Conservation (phyloP, 2,329 filamentous ascomycete species). For the Pezicula neosporulosa region DNA sequence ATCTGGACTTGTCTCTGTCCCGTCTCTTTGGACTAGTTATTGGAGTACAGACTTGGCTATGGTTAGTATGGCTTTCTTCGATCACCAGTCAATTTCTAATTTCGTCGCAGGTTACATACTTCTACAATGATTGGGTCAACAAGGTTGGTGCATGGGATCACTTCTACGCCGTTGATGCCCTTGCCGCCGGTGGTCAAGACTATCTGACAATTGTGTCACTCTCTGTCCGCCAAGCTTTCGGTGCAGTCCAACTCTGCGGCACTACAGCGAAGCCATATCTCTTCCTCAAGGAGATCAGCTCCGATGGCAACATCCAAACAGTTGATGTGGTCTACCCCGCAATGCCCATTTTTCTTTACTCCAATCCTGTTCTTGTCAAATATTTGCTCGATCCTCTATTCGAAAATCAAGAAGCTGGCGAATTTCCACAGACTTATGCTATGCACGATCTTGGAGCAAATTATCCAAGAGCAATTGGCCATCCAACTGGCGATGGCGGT, state of each 20-base stretch:
- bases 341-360: constrained; percentile 78
- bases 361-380: constrained; percentile 61
- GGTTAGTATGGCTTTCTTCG: constrained; percentile 24
- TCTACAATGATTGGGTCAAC: constrained; percentile 66
- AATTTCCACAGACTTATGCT: constrained; percentile 64
- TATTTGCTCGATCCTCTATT: constrained; percentile 61
- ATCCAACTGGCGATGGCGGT: constrained; percentile 31
- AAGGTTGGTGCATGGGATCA: too few relatives aligned
- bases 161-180: constrained; percentile 50
- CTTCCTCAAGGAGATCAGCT: constrained; percentile 88
- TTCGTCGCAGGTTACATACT: constrained; percentile 48
- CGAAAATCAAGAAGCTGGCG: constrained; percentile 63
- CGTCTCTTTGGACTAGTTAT: constrained; percentile 74
- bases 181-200: constrained; percentile 65
- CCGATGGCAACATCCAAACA: constrained; percentile 81
- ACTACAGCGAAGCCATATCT: constrained; percentile 67
- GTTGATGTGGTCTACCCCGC: constrained; percentile 87
- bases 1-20: constrained; percentile 60
- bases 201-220: constrained; percentile 75
- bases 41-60: constrained; percentile 62
- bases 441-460: constrained; percentile 70
- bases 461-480: constrained; percentile 69
- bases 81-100: background rate
- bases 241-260: constrained; percentile 69
- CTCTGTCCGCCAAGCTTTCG: constrained; percentile 78